Base-by-base conservation (phyloP, 768 basidiomycete species). In the Tremella yokohamensis region DNA sequence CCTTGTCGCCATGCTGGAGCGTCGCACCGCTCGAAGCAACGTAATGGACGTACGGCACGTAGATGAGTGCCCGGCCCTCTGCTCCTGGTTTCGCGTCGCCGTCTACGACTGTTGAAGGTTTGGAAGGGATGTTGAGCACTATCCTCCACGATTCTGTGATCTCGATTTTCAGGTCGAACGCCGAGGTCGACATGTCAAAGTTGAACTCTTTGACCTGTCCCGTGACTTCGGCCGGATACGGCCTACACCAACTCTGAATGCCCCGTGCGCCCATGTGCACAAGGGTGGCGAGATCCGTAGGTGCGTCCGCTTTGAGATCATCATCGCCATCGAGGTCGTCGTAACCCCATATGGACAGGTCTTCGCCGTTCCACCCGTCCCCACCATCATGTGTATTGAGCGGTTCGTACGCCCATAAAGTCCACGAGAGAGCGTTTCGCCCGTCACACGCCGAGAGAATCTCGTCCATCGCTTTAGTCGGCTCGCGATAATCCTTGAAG, bases 21-120 rank as follows among this genome's bases (percentile, higher is more conserved):
- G 1, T 34, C 29, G 29, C 29, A 11, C 29, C 29, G 11, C 11
- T 34, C 91, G 70, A 69, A 81, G 93, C 24, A 90, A 93, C 20
- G 72, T 85, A 98, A 75, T 99, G 96, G 18, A 94, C 86, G 45
- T 91, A 80, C 2, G 96, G 96, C 1, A 98, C 70, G 71, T 83
- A 99, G 20, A 98, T 85, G 40, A 58, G 62, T 38, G 19, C n/a
- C 20, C 57, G 24, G 24, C 51, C n/a, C 7, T 19, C 49, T 24
- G 18, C 29, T 7, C 38, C 37, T 39, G 29, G 13, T 19, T 47
- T 26, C n/a, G 42, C 7, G 22, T 45, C 42, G n/a, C 42, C 42
- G 22, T n/a, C 42, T 16, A 22, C n/a, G n/a, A 15, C 15, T 4
- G 42, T 6, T 6, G 38, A 9, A 6, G 16, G 11, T 18, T 9